Conservation (phyloP, 306 rosid species). For the Vigna reflexopilosa region DNA sequence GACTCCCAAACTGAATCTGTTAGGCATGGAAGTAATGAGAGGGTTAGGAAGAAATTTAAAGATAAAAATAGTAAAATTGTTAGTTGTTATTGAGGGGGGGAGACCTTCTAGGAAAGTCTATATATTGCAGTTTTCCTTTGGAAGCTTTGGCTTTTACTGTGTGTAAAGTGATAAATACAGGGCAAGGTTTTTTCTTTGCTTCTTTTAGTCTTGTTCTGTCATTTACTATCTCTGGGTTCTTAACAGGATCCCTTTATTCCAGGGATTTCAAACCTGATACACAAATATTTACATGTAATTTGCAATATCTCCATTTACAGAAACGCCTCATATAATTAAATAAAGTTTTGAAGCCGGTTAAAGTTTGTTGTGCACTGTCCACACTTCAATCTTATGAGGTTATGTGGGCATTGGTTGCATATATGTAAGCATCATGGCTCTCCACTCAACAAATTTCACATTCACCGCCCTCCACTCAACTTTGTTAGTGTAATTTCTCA, state of each 20-base stretch:
- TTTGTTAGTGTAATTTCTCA: background rate
- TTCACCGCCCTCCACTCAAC: background rate
- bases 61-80: too few species aligned
- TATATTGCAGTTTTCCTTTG: too few species aligned
- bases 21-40: too few species aligned
- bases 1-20: background rate
- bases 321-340: background rate
- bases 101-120: too few species aligned
- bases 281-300: background rate
- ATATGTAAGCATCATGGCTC: conserved; percentile 1
- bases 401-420: background rate
- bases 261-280: background rate
- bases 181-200: too few species aligned
- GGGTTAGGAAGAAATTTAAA: too few species aligned
- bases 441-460: background rate
- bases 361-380: background rate
- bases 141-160: too few species aligned
- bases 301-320: background rate
- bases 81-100: too few species aligned
- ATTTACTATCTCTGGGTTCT: too few species aligned
- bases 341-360: background rate
- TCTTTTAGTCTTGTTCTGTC: too few species aligned
- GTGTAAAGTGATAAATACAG: too few species aligned
- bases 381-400: background rate
- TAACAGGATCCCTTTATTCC: background rate